These are phyloP conservation scores for Xylariaceae sp. DNA, from an alignment of 2,329 filamentous ascomycete genomes.

Conservation along the genomic window DNA sequence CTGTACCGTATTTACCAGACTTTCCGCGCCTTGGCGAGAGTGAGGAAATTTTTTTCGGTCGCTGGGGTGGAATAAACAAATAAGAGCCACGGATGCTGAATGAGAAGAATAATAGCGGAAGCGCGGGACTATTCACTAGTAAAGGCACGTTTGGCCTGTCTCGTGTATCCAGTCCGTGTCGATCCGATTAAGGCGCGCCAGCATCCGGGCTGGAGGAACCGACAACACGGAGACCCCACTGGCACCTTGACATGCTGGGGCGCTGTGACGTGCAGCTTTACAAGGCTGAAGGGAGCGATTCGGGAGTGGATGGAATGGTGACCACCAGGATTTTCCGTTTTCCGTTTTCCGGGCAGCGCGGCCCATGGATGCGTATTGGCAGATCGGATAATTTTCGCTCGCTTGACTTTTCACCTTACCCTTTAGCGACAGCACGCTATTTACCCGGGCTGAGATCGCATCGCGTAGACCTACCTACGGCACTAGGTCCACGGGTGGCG, in stretches of 20 bases:
- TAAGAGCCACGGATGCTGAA: not conserved
- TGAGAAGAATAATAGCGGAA: not conserved
- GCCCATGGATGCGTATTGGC: conserved; percentile 7
- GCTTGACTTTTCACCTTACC: conserved; percentile 17
- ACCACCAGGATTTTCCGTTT: conserved; percentile 18
- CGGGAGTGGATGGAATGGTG: conserved; percentile 19
- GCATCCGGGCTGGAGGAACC: conserved; percentile 22
- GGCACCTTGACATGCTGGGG: conserved; percentile 18
- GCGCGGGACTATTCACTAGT: not conserved
- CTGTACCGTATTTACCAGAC: not conserved
- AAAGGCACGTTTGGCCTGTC: not conserved
- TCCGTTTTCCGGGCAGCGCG: conserved; percentile 14
- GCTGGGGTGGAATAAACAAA: not conserved
- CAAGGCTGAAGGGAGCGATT: conserved; percentile 34
- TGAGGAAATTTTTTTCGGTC: not conserved
- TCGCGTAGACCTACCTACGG: not conserved
- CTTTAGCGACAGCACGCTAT: conserved; percentile 13
- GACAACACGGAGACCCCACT: conserved; percentile 23
- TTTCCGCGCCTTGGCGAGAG: not conserved
- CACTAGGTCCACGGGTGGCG: not conserved
- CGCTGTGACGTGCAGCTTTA: conserved; percentile 32
- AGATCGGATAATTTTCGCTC: not conserved
- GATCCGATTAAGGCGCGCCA: not conserved
- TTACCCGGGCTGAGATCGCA: conserved; percentile 6
- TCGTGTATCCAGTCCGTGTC: not conserved